Evolutionary conservation across 352 stramenopile genomes (phyloP).

Genomic region (Phytophthora pluvialis): DNA sequence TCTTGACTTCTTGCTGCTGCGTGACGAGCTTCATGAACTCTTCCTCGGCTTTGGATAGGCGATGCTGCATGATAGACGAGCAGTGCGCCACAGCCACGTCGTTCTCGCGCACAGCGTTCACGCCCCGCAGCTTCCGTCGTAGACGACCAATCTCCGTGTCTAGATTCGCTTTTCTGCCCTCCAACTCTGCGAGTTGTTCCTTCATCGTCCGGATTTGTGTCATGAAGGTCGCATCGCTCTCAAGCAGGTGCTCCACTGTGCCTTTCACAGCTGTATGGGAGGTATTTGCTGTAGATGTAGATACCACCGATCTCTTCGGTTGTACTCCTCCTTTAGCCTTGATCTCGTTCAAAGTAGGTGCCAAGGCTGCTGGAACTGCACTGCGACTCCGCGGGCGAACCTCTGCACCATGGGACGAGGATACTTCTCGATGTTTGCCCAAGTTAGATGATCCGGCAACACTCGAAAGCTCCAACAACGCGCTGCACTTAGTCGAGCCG

Average conservation of each 20-base stretch:
- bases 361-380: neutral
- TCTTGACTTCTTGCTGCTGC: conserved; percentile 64
- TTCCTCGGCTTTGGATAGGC: conserved; percentile 72
- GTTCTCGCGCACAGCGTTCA: conserved; percentile 81
- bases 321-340: conserved; percentile 1
- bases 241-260: conserved; percentile 69
- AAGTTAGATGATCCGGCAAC: no score
- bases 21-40: conserved; percentile 84
- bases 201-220: conserved; percentile 62
- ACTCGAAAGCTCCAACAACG: conserved; percentile 22
- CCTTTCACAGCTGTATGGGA: conserved; percentile 39
- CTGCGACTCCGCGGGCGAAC: conserved; percentile 20
- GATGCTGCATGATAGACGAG: conserved; percentile 77
- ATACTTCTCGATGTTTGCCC: conserved; percentile 21
- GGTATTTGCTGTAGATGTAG: neutral
- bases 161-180: conserved; percentile 50
- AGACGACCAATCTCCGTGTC: conserved; percentile 57
- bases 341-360: neutral
- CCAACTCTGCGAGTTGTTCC: conserved; percentile 59
- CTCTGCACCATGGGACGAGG: neutral
- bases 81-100: conserved; percentile 79
- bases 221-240: conserved; percentile 71
- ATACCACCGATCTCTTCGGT: conserved; percentile 26
- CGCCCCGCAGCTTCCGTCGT: conserved; percentile 59
- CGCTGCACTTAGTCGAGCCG: conserved; percentile 32